phyloP scores from a whole-genome alignment of 1,284 basidiomycete genomes.

The Melampsora americana region DNA sequence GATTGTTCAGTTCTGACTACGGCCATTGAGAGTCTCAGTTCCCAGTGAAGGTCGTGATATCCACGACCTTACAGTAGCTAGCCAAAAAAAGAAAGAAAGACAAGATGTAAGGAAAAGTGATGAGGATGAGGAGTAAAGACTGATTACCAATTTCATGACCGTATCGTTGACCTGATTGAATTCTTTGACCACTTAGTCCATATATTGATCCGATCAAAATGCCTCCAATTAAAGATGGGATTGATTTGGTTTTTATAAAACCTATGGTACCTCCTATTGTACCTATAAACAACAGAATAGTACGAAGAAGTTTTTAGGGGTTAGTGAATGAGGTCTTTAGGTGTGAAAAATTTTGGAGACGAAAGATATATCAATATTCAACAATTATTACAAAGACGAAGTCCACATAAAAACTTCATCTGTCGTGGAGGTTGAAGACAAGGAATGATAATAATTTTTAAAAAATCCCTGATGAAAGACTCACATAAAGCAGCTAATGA shows the following conservation, averaged over 20 bases:
- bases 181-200: not conserved
- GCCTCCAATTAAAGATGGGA: constrained; percentile 6
- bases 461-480: not conserved
- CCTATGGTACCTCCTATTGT: not conserved
- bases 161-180: not conserved
- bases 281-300: not conserved
- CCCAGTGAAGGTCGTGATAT: too few species aligned
- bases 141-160: not conserved
- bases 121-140: not conserved
- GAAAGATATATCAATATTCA: too few species aligned
- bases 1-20: too few species aligned
- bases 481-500: not conserved
- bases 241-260: not conserved
- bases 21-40: too few species aligned
- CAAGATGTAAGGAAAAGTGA: not conserved
- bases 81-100: not conserved
- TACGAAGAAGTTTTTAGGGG: too few species aligned
- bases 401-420: too few species aligned
- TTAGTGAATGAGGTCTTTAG: too few species aligned
- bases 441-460: too few species aligned
- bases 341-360: too few species aligned
- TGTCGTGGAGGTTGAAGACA: not conserved
- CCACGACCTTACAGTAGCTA: too few species aligned
- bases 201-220: not conserved
- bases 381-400: too few species aligned